Evolutionary conservation across 2,329 filamentous ascomycete species (phyloP).

Genomic region (Pseudogymnoascus sp.): DNA sequence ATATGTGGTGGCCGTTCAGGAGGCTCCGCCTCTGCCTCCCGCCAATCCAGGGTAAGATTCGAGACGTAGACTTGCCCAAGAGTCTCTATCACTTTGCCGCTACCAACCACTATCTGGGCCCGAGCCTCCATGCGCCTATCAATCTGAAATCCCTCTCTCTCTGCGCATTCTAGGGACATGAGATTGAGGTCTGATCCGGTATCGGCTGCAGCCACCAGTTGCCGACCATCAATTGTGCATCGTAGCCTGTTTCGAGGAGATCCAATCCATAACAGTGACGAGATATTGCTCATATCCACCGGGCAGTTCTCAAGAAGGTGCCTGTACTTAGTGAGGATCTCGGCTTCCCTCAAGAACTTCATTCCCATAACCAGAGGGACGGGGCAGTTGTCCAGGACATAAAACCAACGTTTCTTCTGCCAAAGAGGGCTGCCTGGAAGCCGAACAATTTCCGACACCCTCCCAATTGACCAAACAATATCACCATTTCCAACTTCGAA

Average conservation of each 20-base stretch:
- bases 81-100: not conserved
- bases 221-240: not conserved
- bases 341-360: not conserved
- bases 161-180: slow-evolving; percentile 2
- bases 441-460: not conserved
- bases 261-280: not conserved
- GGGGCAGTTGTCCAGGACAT: not conserved
- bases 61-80: slow-evolving; percentile 8
- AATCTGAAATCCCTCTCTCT: slow-evolving; percentile 7
- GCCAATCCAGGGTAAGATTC: not conserved
- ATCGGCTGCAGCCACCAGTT: not conserved
- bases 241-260: not conserved
- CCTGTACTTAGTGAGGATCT: slow-evolving; percentile 9
- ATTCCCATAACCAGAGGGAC: slow-evolving; percentile 4
- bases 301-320: slow-evolving; percentile 12
- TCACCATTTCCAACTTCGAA: not conserved
- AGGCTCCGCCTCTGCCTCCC: not conserved
- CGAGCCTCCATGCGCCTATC: not conserved
- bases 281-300: not conserved
- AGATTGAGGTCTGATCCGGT: slow-evolving; percentile 4
- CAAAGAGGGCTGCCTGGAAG: not conserved
- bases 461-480: not conserved
- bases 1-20: not conserved
- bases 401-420: slow-evolving; percentile 4
- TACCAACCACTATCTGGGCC: not conserved